A percentile compares a stretch with the other conserved stretches of the same genome.
Evolutionary conservation across 1,284 basidiomycete species (phyloP).

Genomic region (Cyathus pygmaeus): DNA sequence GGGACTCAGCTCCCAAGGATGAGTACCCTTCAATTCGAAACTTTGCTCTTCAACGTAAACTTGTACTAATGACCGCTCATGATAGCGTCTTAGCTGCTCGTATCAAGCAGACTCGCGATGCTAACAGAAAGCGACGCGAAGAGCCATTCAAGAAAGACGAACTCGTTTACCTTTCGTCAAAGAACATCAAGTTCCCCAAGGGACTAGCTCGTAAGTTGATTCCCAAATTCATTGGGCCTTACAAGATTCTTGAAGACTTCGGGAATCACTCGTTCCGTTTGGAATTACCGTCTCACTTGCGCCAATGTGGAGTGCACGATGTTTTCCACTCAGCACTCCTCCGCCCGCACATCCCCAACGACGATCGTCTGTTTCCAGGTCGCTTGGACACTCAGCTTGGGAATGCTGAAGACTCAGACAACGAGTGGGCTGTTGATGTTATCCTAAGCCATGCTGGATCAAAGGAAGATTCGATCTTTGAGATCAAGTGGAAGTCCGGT

Average conservation of each 20-base stretch:
- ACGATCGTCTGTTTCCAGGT: conserved; percentile 32
- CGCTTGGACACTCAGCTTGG: conserved; percentile 14
- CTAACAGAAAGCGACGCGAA: conserved; percentile 27
- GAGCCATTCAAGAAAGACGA: conserved; percentile 28
- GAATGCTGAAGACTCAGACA: not conserved
- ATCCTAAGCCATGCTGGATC: not conserved
- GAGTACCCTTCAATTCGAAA: conserved; percentile 32
- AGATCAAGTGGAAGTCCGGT: not conserved
- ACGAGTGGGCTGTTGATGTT: not conserved
- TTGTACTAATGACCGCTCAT: conserved; percentile 35
- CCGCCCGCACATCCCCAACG: conserved; percentile 25
- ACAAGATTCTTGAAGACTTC: not conserved
- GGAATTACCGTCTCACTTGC: conserved; percentile 17
- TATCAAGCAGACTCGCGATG: conserved; percentile 33
- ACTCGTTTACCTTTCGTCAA: conserved; percentile 39
- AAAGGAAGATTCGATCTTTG: not conserved
- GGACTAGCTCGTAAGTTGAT: conserved; percentile 9
- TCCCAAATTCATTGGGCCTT: conserved; percentile 9
- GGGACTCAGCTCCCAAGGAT: conserved; percentile 15
- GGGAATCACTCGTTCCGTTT: conserved; percentile 19
- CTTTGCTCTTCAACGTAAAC: conserved; percentile 29
- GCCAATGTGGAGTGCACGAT: conserved; percentile 22
- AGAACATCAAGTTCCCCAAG: conserved; percentile 28
- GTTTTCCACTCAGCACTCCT: conserved; percentile 32
- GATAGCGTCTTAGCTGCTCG: conserved; percentile 38